Evolutionary conservation across 2,329 filamentous ascomycete genomes (phyloP).

Genomic region (Curvularia spicifera): DNA sequence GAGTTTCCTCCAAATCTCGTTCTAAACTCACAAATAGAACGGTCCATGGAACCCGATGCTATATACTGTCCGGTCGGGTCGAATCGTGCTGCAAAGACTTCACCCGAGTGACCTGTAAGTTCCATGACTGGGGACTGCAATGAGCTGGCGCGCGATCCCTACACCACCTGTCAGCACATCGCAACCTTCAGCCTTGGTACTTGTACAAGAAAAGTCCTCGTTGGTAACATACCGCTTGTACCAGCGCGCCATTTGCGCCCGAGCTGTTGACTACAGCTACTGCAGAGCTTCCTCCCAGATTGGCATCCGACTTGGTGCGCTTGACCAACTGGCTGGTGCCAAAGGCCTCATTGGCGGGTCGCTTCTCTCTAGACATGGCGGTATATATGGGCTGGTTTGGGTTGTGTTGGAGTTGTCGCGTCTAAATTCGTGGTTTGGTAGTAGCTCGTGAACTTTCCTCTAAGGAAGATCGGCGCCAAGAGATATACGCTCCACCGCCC

Average conservation of each 20-base stretch:
- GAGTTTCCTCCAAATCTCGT: slow-evolving; percentile 5
- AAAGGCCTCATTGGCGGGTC: slow-evolving; percentile 85
- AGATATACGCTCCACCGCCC: slow-evolving; percentile 18
- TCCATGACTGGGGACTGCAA: slow-evolving; percentile 95
- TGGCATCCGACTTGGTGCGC: slow-evolving; percentile 76
- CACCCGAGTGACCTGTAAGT: slow-evolving; percentile 76
- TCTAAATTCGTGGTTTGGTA: slow-evolving; percentile 8
- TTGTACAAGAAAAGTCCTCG: slow-evolving; percentile 41
- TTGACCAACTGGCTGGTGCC: slow-evolving; percentile 84
- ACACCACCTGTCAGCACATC: slow-evolving; percentile 43
- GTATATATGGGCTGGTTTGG: slow-evolving; percentile 4
- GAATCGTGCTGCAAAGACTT: slow-evolving; percentile 90
- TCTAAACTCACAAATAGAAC: slow-evolving; percentile 74
- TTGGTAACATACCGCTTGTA: slow-evolving; percentile 68
- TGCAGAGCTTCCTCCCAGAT: slow-evolving; percentile 60
- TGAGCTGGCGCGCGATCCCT: slow-evolving; percentile 80
- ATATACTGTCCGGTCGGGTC: slow-evolving; percentile 87
- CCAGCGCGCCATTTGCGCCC: slow-evolving; percentile 66
- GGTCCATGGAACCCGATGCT: slow-evolving; percentile 94
- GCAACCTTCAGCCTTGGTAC: slow-evolving; percentile 38
- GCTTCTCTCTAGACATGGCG: slow-evolving; percentile 87
- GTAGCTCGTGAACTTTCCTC: slow-evolving; percentile 31
- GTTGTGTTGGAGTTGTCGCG: slow-evolving; percentile 9
- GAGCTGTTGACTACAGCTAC: slow-evolving; percentile 64
- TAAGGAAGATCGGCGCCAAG: slow-evolving; percentile 21